Evolutionary conservation across 2,329 filamentous ascomycete species (phyloP).

Genomic region (Diaporthe sp.): DNA sequence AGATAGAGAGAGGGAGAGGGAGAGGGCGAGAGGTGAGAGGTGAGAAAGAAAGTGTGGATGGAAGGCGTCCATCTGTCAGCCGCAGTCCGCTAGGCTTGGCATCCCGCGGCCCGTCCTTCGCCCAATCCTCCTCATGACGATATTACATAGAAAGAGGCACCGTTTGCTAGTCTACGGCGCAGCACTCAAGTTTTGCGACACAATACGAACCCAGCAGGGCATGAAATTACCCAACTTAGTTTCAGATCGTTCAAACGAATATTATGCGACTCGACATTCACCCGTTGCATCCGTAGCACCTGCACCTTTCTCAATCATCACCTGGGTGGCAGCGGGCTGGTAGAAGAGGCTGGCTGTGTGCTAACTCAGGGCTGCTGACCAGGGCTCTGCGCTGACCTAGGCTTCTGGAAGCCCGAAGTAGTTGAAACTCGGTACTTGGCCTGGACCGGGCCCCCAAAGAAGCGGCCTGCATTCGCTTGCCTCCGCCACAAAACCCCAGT

Average conservation of each 20-base stretch:
- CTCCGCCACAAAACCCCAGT: conserved; percentile 1
- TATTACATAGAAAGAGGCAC: background rate
- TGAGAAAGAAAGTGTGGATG: background rate
- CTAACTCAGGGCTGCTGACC: background rate
- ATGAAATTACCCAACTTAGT: background rate
- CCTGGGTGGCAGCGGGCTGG: background rate
- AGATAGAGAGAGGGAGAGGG: background rate
- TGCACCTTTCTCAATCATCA: background rate
- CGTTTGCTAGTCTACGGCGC: conserved; percentile 11
- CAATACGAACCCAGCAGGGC: background rate
- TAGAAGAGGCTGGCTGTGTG: background rate
- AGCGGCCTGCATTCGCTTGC: conserved; percentile 8
- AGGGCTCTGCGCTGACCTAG: background rate
- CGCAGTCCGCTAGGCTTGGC: conserved; percentile 28
- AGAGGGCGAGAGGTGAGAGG: background rate
- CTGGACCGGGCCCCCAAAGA: background rate
- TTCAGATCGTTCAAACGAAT: background rate
- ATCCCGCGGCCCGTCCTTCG: conserved; percentile 29
- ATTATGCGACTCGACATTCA: too few species aligned
- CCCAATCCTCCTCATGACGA: conserved; percentile 2
- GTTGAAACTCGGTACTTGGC: background rate
- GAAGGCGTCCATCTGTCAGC: conserved; percentile 11
- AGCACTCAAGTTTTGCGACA: background rate
- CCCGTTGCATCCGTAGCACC: background rate
- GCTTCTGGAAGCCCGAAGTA: conserved; percentile 7